phyloP scores from a whole-genome alignment of 805 yeast genomes.

The Myxozyma vanderwaltii region DNA sequence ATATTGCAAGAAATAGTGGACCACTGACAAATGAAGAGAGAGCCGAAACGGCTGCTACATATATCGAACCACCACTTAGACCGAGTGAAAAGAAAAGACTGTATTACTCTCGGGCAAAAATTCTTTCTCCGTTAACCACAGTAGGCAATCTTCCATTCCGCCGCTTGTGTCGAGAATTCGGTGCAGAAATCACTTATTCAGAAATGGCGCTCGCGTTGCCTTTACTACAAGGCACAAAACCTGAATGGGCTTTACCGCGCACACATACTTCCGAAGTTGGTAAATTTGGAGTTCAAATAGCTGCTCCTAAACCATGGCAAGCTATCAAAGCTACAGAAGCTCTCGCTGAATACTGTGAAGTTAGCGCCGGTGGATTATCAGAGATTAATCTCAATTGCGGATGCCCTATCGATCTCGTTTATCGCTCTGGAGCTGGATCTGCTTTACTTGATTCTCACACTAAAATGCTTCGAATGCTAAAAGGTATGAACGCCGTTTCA shows the following conservation, averaged over 20 bases:
- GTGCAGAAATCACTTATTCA: constrained; percentile 89
- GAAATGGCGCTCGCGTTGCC: constrained; percentile 95
- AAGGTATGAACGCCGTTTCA: constrained; percentile 84
- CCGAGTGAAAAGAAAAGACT: constrained; percentile 80
- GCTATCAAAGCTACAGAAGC: constrained; percentile 92
- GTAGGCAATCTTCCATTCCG: constrained; percentile 97
- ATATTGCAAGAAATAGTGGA: constrained; percentile 43
- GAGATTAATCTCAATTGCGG: constrained; percentile 94
- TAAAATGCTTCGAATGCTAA: constrained; percentile 70
- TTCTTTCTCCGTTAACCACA: constrained; percentile 93
- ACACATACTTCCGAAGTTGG: constrained; percentile 67
- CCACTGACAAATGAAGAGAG: constrained; percentile 27
- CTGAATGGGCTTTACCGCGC: constrained; percentile 97
- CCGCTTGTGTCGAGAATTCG: constrained; percentile 83
- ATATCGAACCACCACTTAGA: constrained; percentile 74
- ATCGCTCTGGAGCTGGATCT: constrained; percentile 92
- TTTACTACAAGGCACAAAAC: constrained; percentile 80
- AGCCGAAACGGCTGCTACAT: constrained; percentile 47
- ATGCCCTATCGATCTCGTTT: constrained; percentile 95
- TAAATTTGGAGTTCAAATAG: constrained; percentile 84
- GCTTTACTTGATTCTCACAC: constrained; percentile 90
- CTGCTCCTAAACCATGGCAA: constrained; percentile 89
- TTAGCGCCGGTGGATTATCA: constrained; percentile 48
- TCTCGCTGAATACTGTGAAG: constrained; percentile 44
- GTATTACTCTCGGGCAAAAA: constrained; percentile 70